These are phyloP conservation scores for Microthlaspi erraticum DNA, from an alignment of 345 rosid species.

Conservation along the genomic window DNA sequence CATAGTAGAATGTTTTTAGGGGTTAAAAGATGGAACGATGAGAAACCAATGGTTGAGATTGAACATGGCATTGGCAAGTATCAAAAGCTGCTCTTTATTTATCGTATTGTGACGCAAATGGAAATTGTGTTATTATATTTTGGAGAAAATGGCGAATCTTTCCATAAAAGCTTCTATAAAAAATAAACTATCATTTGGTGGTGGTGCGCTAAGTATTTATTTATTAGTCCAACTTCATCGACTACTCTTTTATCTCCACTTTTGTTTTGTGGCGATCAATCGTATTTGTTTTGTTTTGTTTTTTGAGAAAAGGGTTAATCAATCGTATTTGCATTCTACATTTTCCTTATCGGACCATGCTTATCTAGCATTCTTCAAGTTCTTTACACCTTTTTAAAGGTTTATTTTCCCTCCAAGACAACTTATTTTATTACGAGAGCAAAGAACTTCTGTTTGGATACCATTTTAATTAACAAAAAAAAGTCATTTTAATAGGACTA, in stretches of 20 bases:
- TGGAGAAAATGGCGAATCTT: slow-evolving; percentile 34
- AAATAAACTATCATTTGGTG: slow-evolving; percentile 15
- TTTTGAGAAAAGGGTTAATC: no score
- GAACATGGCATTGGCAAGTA: slow-evolving; percentile 22
- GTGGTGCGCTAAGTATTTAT: slow-evolving; percentile 17
- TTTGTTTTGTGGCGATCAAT: neutral
- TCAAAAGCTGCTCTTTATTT: slow-evolving; percentile 10
- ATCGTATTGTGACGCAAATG: slow-evolving; percentile 36
- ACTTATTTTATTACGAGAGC: neutral
- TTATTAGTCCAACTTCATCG: slow-evolving; percentile 25
- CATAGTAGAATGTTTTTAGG: neutral
- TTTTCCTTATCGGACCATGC: slow-evolving; percentile 28
- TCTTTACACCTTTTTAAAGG: neutral
- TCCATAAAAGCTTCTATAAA: slow-evolving; percentile 9
- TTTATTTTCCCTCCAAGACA: neutral
- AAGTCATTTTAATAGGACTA: neutral
- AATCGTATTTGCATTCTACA: slow-evolving; percentile 19
- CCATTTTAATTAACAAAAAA: neutral
- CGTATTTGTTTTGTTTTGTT: no score
- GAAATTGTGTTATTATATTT: slow-evolving; percentile 29
- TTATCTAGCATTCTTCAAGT: slow-evolving; percentile 32
- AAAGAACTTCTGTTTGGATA: neutral
- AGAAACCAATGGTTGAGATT: slow-evolving; percentile 24
- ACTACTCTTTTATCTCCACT: neutral
- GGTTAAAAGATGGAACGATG: slow-evolving; percentile 10